Evolutionary conservation across 306 rosid species (phyloP), one percentile per base, ranked within the genome.

Genomic region (Vigna mungo): DNA sequence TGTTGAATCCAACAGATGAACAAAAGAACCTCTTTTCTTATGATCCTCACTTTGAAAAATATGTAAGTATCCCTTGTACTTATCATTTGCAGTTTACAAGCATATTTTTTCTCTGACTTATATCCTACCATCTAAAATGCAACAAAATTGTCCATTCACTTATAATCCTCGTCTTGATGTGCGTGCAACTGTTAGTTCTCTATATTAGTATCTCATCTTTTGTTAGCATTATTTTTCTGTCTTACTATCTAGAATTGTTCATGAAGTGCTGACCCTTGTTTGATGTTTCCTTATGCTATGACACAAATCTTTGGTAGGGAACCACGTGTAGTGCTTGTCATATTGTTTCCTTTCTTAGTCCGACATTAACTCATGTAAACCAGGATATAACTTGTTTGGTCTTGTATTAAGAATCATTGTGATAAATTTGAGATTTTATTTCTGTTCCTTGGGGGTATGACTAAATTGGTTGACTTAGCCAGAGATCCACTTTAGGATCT

Each of bases 1-100:
- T 96, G 82, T 82, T 87, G 82, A 91, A 91, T 87, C 97, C 96
- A 67, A 89, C 99, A 20, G 96, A 91, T 46, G 96, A 85, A 82
- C 97, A 89, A 46, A 88, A 86, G 71, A 80, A 55, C 54, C 94
- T 92, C 55, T 91, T 92, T 87, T 76, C 93, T 48, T 88, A 86
- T 67, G 85, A 90, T 82, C 90, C 92, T 79, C 84, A 48, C 51
- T 87, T 82, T 87, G 84, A 84, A 77, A 48, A 76, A 53, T 12
- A 58, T 82, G 93, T 83, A 75, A 85, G 97, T 70, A 39, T 44
- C n/a, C 71, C 49, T 20, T 7, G 39, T 69, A 61, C 67, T 53
- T 17, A 65, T 25, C 66, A 46, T 52, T 74, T 55, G 39, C 58
- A 23, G 47, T 37, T 74, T 77, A 59, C 4, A 63, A 49, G 16